These are phyloP conservation scores for Phytophthora palmivora DNA, from an alignment of 352 stramenopile genomes.

Conservation along the genomic window DNA sequence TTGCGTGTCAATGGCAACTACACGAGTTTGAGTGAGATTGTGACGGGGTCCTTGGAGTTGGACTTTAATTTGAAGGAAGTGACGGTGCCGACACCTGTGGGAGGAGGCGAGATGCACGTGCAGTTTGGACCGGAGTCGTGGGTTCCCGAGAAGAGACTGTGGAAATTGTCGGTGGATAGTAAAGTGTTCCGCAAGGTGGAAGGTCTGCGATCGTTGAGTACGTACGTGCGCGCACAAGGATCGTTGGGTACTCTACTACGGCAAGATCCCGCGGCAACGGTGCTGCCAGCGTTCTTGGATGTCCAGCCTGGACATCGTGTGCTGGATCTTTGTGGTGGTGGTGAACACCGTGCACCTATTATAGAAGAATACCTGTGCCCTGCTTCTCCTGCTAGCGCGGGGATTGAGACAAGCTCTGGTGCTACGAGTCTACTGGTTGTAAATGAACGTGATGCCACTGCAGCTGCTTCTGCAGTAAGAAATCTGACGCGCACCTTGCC, in stretches of 20 bases:
- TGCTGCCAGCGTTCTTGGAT: conserved; percentile 95
- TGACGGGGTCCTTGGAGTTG: conserved; percentile 72
- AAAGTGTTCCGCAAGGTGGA: conserved; percentile 90
- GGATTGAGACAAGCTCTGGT: conserved; percentile 22
- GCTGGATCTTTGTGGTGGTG: conserved; percentile 73
- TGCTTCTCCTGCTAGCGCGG: conserved; percentile 16
- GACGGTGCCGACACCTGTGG: conserved; percentile 59
- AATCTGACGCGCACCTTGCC: conserved; percentile 66
- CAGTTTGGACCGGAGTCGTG: conserved; percentile 72
- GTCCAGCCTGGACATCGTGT: conserved; percentile 83
- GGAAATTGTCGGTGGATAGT: conserved; percentile 79
- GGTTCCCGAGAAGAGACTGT: conserved; percentile 67
- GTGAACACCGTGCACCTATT: conserved; percentile 71
- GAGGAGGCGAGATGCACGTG: conserved; percentile 62
- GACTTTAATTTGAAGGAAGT: conserved; percentile 73
- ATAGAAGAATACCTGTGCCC: conserved; percentile 51
- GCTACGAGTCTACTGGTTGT: conserved; percentile 57
- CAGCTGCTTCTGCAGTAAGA: conserved; percentile 56
- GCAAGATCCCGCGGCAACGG: conserved; percentile 96
- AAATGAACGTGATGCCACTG: conserved; percentile 73
- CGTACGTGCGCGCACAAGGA: conserved; percentile 93
- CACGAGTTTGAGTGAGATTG: conserved; percentile 80
- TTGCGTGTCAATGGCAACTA: conserved; percentile 91
- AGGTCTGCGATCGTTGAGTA: conserved; percentile 88
- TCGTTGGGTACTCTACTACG: conserved; percentile 90